Evolutionary conservation across 768 basidiomycete species (phyloP).

Genomic region (Pholiota molesta): DNA sequence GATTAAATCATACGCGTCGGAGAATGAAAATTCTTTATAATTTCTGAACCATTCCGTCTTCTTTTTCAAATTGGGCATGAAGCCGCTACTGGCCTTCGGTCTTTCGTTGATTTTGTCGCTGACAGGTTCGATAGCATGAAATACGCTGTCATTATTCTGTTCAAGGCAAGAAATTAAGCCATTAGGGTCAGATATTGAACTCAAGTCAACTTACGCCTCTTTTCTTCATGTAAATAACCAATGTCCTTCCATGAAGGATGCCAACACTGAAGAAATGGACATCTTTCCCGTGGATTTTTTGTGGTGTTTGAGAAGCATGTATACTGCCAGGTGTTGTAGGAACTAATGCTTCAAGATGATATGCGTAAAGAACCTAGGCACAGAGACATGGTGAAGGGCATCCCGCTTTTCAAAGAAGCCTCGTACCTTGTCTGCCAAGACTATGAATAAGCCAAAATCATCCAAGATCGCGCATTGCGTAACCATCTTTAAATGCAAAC

Average conservation of each 20-base stretch:
- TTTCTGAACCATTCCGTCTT: constrained; percentile 91
- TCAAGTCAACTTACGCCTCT: constrained; percentile 59
- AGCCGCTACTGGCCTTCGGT: constrained; percentile 62
- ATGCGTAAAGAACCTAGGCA: constrained; percentile 79
- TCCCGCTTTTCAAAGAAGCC: neutral
- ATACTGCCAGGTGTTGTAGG: constrained; percentile 76
- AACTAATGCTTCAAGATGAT: constrained; percentile 95
- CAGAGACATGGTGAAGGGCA: constrained; percentile 3
- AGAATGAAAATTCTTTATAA: constrained; percentile 88
- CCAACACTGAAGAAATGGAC: constrained; percentile 97
- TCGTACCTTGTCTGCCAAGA: constrained; percentile 88
- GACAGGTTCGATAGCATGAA: constrained; percentile 93
- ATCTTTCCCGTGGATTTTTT: constrained; percentile 88
- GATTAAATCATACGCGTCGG: constrained; percentile 84
- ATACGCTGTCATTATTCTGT: constrained; percentile 71
- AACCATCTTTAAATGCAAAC: constrained; percentile 92
- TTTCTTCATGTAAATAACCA: constrained; percentile 97
- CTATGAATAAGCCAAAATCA: constrained; percentile 96
- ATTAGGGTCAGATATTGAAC: neutral
- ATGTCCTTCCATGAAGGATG: constrained; percentile 78
- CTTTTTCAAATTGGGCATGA: constrained; percentile 63
- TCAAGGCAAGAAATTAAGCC: neutral
- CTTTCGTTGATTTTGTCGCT: constrained; percentile 82
- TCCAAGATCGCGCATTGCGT: constrained; percentile 95
- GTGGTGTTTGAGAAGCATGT: constrained; percentile 78